Evolutionary conservation across 2,329 filamentous ascomycete genomes (phyloP), one percentile per base, ranked within the genome.

Genomic region (Arachnomyces sp.): DNA sequence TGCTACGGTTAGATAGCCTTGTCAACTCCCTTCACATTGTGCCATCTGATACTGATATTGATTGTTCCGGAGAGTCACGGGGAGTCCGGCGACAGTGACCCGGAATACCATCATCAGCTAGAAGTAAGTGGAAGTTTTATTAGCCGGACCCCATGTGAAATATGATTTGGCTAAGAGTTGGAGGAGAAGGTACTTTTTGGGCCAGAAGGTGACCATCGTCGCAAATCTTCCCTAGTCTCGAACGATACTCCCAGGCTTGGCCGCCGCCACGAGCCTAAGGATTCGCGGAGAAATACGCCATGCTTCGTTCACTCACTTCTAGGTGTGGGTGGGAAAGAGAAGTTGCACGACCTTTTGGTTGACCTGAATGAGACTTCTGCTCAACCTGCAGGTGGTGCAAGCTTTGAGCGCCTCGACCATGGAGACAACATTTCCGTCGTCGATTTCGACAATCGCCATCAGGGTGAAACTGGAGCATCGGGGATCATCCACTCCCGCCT

Each of bases 271-370:
- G 62, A 62, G 40, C 46, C 55, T 60, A 40, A 54, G 52, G 32
- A 59, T 7, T 34, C 46, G 25, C 31, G 57, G 46, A 49, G 62
- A 48, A 55, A 59, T 25, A 80, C 77, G 2, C 69, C 74, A 43
- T 82, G 78, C 52, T 77, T 80, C 45, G 76, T 82, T 3, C 78
- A 82, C 50, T 69, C 71, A 0, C 59, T 81, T 2, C 71, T 82
- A 16, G 71, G 72, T 18, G 33, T 17, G 38, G 31, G 7, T 32
- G 31, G n/a, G 36, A 29, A 14, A 21, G 32, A 18, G 12, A 33
- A 16, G 15, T 32, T 21, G n/a, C 21, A 17, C 9, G 21, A 25
- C 21, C 21, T 5, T 25, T 9, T 25, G 21, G 28, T 28, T 6
- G 21, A 8, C 11, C 32, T 12, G 12, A 38, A 41, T 41, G 42